Conservation (phyloP, 2,329 filamentous ascomycete genomes). For the Acephala macrosclerotiorum region DNA sequence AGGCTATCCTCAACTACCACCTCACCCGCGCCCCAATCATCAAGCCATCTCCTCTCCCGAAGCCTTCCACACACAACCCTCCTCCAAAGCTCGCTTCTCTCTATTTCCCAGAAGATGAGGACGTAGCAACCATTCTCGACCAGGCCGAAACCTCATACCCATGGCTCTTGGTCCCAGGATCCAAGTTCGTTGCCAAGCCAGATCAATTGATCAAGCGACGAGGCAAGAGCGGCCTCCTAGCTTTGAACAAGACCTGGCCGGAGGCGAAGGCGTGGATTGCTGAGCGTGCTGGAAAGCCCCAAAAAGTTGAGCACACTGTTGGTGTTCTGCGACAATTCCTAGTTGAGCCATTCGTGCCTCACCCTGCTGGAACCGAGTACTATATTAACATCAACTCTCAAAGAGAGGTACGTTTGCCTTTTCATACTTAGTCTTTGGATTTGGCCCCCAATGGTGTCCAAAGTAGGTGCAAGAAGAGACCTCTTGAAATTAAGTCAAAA, state of each 20-base stretch:
- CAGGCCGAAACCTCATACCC: conserved; percentile 97
- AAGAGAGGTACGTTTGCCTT: conserved; percentile 82
- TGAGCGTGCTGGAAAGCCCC: conserved; percentile 87
- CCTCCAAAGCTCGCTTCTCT: conserved; percentile 90
- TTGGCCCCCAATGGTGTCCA: not conserved
- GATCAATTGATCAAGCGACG: conserved; percentile 99
- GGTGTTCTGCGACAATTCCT: conserved; percentile 94
- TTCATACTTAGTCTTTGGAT: conserved; percentile 5
- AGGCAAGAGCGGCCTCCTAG: conserved; percentile 97
- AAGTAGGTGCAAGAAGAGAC: conserved; percentile 5
- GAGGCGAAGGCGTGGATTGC: conserved; percentile 95
- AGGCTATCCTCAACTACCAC: conserved; percentile 99
- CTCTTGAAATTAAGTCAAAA: not conserved
- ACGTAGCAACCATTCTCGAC: conserved; percentile 84
- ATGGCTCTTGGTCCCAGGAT: conserved; percentile 83
- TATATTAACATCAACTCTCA: conserved; percentile 99
- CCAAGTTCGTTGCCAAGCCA: conserved; percentile 98
- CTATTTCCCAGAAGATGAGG: conserved; percentile 89
- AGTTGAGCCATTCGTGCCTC: conserved; percentile 97
- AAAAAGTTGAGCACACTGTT: conserved; percentile 90
- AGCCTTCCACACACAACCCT: conserved; percentile 87
- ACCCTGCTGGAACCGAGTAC: conserved; percentile 95
- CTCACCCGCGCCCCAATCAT: conserved; percentile 96
- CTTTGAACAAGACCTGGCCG: conserved; percentile 95
- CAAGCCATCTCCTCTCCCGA: conserved; percentile 94